Evolutionary conservation across 768 basidiomycete species (phyloP).

Genomic region (Boletus huronensis): DNA sequence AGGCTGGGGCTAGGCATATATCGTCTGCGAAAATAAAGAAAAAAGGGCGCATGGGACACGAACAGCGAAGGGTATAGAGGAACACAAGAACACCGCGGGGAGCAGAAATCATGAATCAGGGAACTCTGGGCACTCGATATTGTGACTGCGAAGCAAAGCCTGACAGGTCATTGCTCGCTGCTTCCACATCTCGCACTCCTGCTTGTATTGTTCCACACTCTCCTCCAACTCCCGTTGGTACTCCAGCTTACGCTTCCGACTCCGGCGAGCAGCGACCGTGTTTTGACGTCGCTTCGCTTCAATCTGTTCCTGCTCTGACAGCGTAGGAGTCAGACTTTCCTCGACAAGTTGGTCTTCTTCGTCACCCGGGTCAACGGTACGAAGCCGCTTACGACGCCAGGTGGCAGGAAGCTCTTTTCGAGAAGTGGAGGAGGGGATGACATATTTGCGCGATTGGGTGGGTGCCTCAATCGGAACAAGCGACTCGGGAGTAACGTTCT

Average conservation of each 20-base stretch:
- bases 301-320: slow-evolving; percentile 63
- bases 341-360: slow-evolving; percentile 42
- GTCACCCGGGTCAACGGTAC: slow-evolving; percentile 44
- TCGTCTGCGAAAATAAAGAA: slow-evolving; percentile 11
- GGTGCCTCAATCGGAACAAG: slow-evolving; percentile 76
- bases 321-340: slow-evolving; percentile 34
- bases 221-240: slow-evolving; percentile 66
- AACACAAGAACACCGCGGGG: slow-evolving; percentile 2
- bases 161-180: slow-evolving; percentile 46
- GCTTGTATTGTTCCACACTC: slow-evolving; percentile 46
- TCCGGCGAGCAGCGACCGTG: slow-evolving; percentile 79
- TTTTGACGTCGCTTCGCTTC: slow-evolving; percentile 80
- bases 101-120: slow-evolving; percentile 22
- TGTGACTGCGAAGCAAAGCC: slow-evolving; percentile 54
- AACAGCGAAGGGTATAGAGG: slow-evolving; percentile 6
- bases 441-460: slow-evolving; percentile 73
- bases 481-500: slow-evolving; percentile 59
- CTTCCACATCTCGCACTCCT: slow-evolving; percentile 63
- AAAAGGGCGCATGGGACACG: neutral
- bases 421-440: slow-evolving; percentile 70
- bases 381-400: slow-evolving; percentile 61
- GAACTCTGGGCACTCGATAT: slow-evolving; percentile 54
- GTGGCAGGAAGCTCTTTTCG: slow-evolving; percentile 74
- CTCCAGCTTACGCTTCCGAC: slow-evolving; percentile 69
- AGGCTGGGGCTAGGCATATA: neutral